Evolutionary conservation across 805 yeast genomes (phyloP), one percentile per base, ranked within the genome.

Genomic region (Tanozyma kutaoensis): DNA sequence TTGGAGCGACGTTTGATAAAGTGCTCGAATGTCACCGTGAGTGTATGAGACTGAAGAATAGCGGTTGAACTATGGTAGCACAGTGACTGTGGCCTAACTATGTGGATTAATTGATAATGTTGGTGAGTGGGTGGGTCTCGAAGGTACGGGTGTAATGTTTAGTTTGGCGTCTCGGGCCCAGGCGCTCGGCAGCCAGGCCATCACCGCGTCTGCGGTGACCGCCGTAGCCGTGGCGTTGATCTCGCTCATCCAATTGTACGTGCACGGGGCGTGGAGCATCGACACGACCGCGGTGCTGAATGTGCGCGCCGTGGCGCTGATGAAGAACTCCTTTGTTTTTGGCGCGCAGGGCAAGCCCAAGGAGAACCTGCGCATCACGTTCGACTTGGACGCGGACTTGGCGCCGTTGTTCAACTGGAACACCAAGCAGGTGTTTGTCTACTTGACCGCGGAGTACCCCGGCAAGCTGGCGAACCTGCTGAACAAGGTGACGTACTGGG

Each of bases 361-460:
- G 54, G 94, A 86, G 45, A 82, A 82, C 46, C 62, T 78, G 31
- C 69, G 66, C 39, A 49, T 85, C 22, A 54, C 55, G 9, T 85
- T 91, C 43, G 93, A 82, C 46, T 55, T 91, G 25, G 71, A 70
- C 5, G 60, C 63, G 2, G 95, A 88, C 50, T 60, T 88, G 34
- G 47, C 80, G 2, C 75, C 82, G 2, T 62, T 91, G 28, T 86
- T 86, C 66, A 85, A 79, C 51, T 88, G 96, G 95, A 91, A 88
- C 54, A 91, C 98, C 9, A 88, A 88, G 47, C 97, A 88, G 52
- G 73, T 88, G n/a, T 88, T 91, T 43, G 80, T 77, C 4, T 91
- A 88, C 43, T 60, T 91, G 35, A 80, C 93, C 3, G 94, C 93
- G 2, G 88, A 82, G 44, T 86, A 86, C 42, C 58, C 61, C 12